A percentile compares a stretch with the other conserved stretches of the same genome.
phyloP scores from a whole-genome alignment of 192 early-diverging fungal species.

The Kappamyces sp. region DNA sequence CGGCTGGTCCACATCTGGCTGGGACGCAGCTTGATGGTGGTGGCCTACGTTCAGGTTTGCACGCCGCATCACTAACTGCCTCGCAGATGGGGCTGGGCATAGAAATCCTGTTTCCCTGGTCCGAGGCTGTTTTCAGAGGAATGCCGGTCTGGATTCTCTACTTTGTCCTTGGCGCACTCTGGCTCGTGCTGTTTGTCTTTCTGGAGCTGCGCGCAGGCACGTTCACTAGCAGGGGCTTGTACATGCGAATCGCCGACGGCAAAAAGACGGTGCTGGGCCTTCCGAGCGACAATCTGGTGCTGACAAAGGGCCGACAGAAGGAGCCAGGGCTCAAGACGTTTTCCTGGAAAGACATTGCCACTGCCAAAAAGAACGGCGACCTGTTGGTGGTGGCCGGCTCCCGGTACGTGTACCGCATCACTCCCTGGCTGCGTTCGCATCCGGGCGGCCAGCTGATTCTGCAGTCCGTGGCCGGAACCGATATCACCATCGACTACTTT shows the following conservation, averaged over 20 bases:
- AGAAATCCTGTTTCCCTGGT: constrained; percentile 24
- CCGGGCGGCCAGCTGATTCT: constrained; percentile 29
- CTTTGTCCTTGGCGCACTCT: constrained; percentile 18
- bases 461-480: constrained; percentile 29
- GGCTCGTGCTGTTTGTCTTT: constrained; percentile 21
- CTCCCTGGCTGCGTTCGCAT: constrained; percentile 19
- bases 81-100: constrained; percentile 28
- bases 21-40: constrained; percentile 18
- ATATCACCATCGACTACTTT: constrained; percentile 27
- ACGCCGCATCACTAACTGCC: too few relatives aligned
- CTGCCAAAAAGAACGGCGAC: not conserved
- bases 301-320: too few relatives aligned
- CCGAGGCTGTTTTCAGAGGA: constrained; percentile 2
- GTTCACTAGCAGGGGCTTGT: too few relatives aligned
- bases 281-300: too few relatives aligned
- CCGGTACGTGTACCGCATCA: constrained; percentile 21
- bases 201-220: constrained; percentile 10
- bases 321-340: too few relatives aligned
- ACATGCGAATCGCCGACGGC: too few relatives aligned
- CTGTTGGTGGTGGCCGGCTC: constrained; percentile 25
- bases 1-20: constrained; percentile 15
- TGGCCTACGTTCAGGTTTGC: constrained; percentile 1
- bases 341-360: too few relatives aligned
- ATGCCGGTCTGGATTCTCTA: constrained; percentile 24
- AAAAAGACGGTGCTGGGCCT: too few relatives aligned